phyloP scores from a whole-genome alignment of 2,329 filamentous ascomycete genomes.

The Acephala macrosclerotiorum region DNA sequence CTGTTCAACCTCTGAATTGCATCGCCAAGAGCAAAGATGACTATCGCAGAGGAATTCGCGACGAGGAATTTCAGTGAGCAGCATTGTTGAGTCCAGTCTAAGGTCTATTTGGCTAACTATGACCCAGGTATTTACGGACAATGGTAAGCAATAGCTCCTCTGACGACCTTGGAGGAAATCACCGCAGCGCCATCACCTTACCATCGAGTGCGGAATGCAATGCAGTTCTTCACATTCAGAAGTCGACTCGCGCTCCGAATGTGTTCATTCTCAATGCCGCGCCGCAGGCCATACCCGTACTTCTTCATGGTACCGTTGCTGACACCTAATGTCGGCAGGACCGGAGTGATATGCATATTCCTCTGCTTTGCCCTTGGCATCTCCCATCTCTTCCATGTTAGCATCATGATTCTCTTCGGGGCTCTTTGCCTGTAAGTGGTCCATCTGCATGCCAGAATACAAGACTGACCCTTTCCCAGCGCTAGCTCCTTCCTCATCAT shows the following conservation, averaged over 20 bases:
- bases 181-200: not conserved
- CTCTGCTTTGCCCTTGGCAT: conserved; percentile 75
- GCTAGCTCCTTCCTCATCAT: conserved; percentile 76
- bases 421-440: conserved; percentile 60
- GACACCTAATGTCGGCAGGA: conserved; percentile 53
- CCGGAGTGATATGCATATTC: conserved; percentile 74
- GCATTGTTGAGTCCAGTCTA: not conserved
- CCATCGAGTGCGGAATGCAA: not conserved
- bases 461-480: conserved; percentile 52
- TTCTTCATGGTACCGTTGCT: conserved; percentile 9
- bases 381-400: conserved; percentile 68
- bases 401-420: conserved; percentile 52
- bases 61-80: conserved; percentile 77
- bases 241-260: not conserved
- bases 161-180: conserved; percentile 13
- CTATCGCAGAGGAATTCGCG: conserved; percentile 75
- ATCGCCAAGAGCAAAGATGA: conserved; percentile 60
- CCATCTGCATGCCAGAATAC: not conserved
- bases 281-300: not conserved
- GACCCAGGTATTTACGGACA: conserved; percentile 74
- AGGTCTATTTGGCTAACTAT: conserved; percentile 33
- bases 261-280: not conserved
- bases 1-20: conserved; percentile 12
- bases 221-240: not conserved
- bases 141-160: conserved; percentile 62